A percentile compares a stretch with the other conserved stretches of the same genome.
These are phyloP conservation scores for Endothia cerciana DNA, from an alignment of 2,329 filamentous ascomycete genomes.

Conservation along the genomic window DNA sequence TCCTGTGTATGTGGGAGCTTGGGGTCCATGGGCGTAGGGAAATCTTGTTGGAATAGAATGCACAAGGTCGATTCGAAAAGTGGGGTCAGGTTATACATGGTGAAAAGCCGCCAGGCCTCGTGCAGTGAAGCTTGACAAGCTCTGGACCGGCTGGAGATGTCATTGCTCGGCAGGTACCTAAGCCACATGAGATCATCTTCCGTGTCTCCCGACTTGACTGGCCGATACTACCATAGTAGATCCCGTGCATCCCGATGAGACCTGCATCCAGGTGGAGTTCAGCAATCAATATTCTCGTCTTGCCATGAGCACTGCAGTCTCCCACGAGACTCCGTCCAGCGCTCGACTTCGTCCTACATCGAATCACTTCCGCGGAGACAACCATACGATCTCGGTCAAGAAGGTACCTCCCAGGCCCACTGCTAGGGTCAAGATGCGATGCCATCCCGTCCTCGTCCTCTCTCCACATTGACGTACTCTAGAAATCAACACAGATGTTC, in stretches of 20 bases:
- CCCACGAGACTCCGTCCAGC: not conserved
- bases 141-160: not conserved
- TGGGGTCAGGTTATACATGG: not conserved
- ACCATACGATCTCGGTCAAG: not conserved
- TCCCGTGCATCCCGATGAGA: too few relatives aligned
- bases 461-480: not conserved
- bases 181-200: not conserved
- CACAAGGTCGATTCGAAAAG: not conserved
- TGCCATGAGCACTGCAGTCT: not conserved
- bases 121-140: not conserved
- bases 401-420: not conserved
- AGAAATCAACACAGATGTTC: not conserved
- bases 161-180: constrained; percentile 1
- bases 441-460: not conserved
- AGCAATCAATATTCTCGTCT: not conserved
- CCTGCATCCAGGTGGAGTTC: not conserved
- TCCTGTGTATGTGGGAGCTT: not conserved
- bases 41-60: not conserved
- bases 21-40: not conserved
- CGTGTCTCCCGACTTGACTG: not conserved
- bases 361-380: not conserved
- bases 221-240: too few relatives aligned
- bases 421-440: not conserved
- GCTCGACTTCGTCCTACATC: not conserved
- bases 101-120: not conserved